phyloP scores from a whole-genome alignment of 2,329 filamentous ascomycete species.

The Microcyclospora tardicrescens region DNA sequence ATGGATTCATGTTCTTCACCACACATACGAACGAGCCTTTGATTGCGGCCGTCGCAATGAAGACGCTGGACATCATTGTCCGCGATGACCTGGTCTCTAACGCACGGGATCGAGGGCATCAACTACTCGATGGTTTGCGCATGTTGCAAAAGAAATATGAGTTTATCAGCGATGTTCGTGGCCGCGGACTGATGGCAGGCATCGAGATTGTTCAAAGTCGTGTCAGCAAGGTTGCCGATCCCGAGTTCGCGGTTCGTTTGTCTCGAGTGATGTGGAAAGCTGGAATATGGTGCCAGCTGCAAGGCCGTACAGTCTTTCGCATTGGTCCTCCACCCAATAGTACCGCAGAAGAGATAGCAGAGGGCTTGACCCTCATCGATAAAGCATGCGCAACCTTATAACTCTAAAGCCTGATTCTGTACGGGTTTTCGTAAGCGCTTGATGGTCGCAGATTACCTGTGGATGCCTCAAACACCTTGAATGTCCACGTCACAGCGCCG shows the following conservation, averaged over 20 bases:
- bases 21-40: constrained; percentile 22
- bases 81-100: constrained; percentile 14
- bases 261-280: constrained; percentile 12
- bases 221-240: constrained; percentile 12
- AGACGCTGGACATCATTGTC: constrained; percentile 20
- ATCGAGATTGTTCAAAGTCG: constrained; percentile 19
- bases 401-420: no score
- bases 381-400: no score
- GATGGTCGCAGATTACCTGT: no score
- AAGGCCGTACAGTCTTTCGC: constrained; percentile 18
- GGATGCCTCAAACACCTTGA: no score
- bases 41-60: constrained; percentile 18
- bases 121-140: constrained; percentile 13
- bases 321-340: constrained; percentile 19
- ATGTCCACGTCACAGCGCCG: no score
- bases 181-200: constrained; percentile 19
- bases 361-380: no score
- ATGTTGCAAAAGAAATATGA: constrained; percentile 14
- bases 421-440: no score
- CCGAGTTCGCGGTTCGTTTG: constrained; percentile 15
- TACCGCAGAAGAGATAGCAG: constrained; percentile 23
- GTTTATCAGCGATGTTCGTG: constrained; percentile 21
- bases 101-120: constrained; percentile 10
- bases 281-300: constrained; percentile 18
- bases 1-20: constrained; percentile 18